A percentile compares a stretch with the other conserved stretches of the same genome.
Conservation (phyloP, 1,284 basidiomycete genomes). For the Caloboletus inedulis region DNA sequence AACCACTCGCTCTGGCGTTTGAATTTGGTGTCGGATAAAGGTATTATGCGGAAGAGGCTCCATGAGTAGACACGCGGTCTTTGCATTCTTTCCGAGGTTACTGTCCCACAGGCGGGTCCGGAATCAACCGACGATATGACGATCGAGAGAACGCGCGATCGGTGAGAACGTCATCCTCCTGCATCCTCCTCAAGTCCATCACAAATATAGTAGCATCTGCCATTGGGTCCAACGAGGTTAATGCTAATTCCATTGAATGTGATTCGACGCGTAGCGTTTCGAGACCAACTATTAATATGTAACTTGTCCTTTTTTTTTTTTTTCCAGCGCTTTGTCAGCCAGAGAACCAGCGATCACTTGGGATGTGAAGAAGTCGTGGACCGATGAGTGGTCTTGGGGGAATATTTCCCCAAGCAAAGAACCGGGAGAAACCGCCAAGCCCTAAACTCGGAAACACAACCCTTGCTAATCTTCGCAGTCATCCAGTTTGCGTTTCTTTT, state of each 20-base stretch:
- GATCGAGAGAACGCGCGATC: not conserved
- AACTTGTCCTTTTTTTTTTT: not conserved
- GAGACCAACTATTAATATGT: conserved; percentile 6
- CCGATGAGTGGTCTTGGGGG: not conserved
- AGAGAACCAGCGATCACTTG: not conserved
- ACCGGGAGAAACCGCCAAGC: not conserved
- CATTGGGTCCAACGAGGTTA: not conserved
- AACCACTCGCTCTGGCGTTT: not conserved
- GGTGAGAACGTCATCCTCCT: not conserved
- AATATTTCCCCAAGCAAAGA: not conserved
- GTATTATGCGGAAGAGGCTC: not conserved
- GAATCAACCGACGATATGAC: not conserved
- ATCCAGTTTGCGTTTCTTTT: conserved; percentile 27
- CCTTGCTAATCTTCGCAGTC: conserved; percentile 10
- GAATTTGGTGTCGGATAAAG: not conserved
- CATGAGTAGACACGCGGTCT: not conserved
- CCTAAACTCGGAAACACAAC: not conserved
- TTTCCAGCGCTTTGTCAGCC: not conserved
- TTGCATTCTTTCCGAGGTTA: not conserved
- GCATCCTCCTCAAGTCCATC: not conserved
- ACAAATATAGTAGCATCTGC: not conserved
- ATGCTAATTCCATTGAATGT: not conserved
- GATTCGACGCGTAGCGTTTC: not conserved
- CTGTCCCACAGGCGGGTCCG: conserved; percentile 3
- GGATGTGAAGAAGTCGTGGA: not conserved